Base-by-base conservation (phyloP, 257 asterid genomes). In the Asclepias syriaca region DNA sequence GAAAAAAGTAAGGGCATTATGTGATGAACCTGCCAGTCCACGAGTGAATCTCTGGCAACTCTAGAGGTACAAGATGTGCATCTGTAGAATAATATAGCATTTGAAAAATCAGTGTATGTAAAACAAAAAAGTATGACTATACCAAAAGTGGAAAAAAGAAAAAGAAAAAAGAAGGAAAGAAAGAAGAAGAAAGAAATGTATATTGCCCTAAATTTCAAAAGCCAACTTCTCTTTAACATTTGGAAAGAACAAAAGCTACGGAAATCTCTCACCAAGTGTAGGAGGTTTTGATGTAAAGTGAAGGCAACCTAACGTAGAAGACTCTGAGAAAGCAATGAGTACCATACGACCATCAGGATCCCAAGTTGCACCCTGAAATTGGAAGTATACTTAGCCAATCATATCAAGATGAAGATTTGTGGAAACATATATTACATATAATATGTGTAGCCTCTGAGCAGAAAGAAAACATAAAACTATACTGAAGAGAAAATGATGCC, bases 201-300 rank as follows among this genome's bases (percentile, higher is more conserved):
- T 32, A 32, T 11, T 22, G 39, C 11, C 48, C 18, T 15, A 16
- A 9, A 63, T 16, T 63, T 61, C 67, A 63, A 27, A 37, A 37
- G 27, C 50, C n/a, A 64, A 34, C 50, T 13, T 29, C 34, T 29
- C 1, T 29, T 29, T 2, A 29, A 29, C 13, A 51, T 29, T 12
- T 48, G 51, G 90, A 91, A 75, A 86, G 89, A 49, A 89, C 83
- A 75, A 88, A 87, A 16, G 92, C 84, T 69, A 88, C 79, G 72
- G 88, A 90, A 77, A 92, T 82, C 95, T 89, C 91, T 89, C 91
- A 90, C 97, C 96, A 73, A 95, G 91, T 16, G 97, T 90, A 60
- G 99, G 98, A 77, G 99, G 96, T 80, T 86, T 89, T 64, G 98
- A 86, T 75, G 97, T 84, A 83, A 92, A 95, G 87, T 95, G 98